Base-by-base conservation (phyloP, 2,329 filamentous ascomycete genomes). In the Stachybotrys chartarum region DNA sequence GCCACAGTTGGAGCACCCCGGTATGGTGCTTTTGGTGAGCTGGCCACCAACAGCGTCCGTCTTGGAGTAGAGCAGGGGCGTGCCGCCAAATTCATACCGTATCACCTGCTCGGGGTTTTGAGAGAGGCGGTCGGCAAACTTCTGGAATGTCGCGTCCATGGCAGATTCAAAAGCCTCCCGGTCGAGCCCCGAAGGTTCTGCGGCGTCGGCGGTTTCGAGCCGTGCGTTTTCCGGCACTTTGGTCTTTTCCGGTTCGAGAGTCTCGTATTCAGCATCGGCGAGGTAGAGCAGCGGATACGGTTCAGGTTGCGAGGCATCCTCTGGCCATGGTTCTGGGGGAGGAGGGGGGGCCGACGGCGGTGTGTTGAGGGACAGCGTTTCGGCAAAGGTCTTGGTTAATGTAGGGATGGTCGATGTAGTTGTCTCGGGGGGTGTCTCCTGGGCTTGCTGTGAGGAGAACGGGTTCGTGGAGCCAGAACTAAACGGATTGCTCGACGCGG, bases 241-340 rank as follows among this genome's bases (percentile, higher is more conserved):
- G 1, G 60, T 58, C 0, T 81, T 79, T 3, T 67, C 76, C 64
- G 61, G 84, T 58, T 90, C 90, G 30, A 97, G 81, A 5, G 88
- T 89, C 71, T 99, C 94, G 72, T 90, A 96, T 66, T 96, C 93
- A 53, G 93, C 93, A 63, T 97, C 94, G 52, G 87, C 79, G 49
- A 93, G 84, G 75, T 91, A 90, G 66, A 87, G 88, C 32, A 81
- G 75, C 1, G 90, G 87, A 71, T 92, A 97, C 0, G 91, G 77
- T 1, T 77, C 58, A 0, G 90, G 88, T 61, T 89, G 86, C 0
- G 79, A 72, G 1, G 83, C 77, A 45, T 78, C 73, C 12, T 79
- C 67, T 0, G 93, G 93, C 92, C 92, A 97, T 8, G 90, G 87
- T 61, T 91, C 83, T 1, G 80, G 74, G 0, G 82, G 64, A 4